Conservation (phyloP, 2,329 filamentous ascomycete genomes). For the Ascomycota sp. region DNA sequence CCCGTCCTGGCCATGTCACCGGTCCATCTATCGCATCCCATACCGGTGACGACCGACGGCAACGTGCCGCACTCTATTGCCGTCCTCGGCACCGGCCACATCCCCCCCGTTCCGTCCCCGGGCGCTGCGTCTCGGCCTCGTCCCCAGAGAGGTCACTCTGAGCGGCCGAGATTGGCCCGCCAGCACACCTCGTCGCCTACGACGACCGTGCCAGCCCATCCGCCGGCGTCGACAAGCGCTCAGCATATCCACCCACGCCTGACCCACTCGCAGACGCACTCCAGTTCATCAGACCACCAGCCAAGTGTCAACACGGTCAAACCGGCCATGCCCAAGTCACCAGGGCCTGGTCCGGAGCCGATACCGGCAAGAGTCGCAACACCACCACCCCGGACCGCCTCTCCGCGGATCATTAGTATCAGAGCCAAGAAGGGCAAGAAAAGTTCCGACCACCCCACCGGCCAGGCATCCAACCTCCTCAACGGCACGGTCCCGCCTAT, state of each 20-base stretch:
- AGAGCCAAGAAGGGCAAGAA: constrained; percentile 35
- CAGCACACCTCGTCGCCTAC: constrained; percentile 72
- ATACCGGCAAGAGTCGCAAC: constrained; percentile 27
- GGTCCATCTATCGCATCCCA: constrained; percentile 18
- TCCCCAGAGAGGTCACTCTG: constrained; percentile 32
- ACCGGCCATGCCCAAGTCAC: constrained; percentile 28
- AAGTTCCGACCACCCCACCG: constrained; percentile 19
- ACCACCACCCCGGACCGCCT: constrained; percentile 24
- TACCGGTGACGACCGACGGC: constrained; percentile 15
- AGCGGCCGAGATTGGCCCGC: constrained; percentile 40
- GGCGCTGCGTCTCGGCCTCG: constrained; percentile 47
- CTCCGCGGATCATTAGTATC: constrained; percentile 24
- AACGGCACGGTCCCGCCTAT: constrained; percentile 81
- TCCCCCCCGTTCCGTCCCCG: constrained; percentile 66
- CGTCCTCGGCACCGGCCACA: constrained; percentile 59
- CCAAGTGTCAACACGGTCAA: constrained; percentile 23
- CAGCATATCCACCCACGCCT: constrained; percentile 17
- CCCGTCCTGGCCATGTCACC: constrained; percentile 31
- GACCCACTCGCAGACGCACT: constrained; percentile 36
- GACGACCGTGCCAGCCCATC: constrained; percentile 14
- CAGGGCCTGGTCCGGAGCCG: constrained; percentile 32
- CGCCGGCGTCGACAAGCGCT: constrained; percentile 14
- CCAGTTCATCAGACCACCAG: constrained; percentile 33
- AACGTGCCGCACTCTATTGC: constrained; percentile 45
- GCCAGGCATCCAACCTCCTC: constrained; percentile 36